Percentiles rank a stretch among this genome's conserved stretches.
Conservation (phyloP, 2,329 filamentous ascomycete species). For the Verticillium longisporum region DNA sequence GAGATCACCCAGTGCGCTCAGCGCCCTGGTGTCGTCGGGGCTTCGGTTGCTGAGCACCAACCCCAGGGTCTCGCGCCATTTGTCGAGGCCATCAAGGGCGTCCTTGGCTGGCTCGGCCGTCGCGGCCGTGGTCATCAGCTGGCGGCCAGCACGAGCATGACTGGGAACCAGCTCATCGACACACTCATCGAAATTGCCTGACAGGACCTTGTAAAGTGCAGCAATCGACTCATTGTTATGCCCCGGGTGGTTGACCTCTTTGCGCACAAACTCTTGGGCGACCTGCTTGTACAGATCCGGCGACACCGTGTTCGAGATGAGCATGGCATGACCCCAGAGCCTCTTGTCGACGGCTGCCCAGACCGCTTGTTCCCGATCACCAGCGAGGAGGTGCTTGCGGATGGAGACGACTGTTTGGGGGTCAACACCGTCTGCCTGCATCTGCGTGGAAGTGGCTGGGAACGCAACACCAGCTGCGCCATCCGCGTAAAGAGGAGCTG, state of each 20-base stretch:
- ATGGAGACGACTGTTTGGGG: conserved; percentile 63
- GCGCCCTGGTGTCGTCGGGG: conserved; percentile 66
- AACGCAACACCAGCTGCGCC: conserved; percentile 16
- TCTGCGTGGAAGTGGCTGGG: conserved; percentile 20
- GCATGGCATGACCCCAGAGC: conserved; percentile 92
- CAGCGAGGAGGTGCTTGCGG: conserved; percentile 65
- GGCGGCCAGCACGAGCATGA: conserved; percentile 84
- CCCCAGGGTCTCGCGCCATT: conserved; percentile 86
- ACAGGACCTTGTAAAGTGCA: conserved; percentile 87
- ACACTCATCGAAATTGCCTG: conserved; percentile 89
- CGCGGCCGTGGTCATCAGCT: conserved; percentile 75
- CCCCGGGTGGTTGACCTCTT: conserved; percentile 80
- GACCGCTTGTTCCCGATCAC: conserved; percentile 83
- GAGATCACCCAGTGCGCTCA: conserved; percentile 75
- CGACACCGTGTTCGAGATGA: conserved; percentile 74
- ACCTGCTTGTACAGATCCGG: conserved; percentile 87
- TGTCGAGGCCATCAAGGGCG: conserved; percentile 77
- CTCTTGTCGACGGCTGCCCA: conserved; percentile 91
- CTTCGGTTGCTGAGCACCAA: conserved; percentile 86
- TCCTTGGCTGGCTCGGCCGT: conserved; percentile 58
- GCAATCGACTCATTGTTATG: conserved; percentile 82
- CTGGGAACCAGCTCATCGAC: conserved; percentile 92
- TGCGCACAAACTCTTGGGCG: conserved; percentile 88
- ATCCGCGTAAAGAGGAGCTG: conserved; percentile 15
- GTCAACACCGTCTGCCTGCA: conserved; percentile 62